phyloP scores from a whole-genome alignment of 306 rosid genomes.

The Vicia sativa region DNA sequence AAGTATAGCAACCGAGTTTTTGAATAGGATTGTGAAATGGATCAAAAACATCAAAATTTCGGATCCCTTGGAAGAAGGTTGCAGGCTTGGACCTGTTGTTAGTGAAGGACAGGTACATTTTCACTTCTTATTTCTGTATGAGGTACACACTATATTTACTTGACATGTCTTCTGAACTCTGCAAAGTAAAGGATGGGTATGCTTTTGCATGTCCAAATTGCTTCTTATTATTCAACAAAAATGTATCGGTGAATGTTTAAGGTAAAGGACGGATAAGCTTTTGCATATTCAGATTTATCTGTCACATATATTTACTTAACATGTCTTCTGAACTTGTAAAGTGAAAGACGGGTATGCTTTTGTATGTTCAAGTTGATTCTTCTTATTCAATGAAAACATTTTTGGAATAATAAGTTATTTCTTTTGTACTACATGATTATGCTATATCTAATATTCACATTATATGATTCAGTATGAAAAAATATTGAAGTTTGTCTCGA shows the following conservation, averaged over 20 bases:
- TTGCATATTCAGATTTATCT: constrained; percentile 28
- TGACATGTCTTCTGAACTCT: constrained; percentile 11
- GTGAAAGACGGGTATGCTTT: constrained; percentile 21
- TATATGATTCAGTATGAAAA: constrained; percentile 76
- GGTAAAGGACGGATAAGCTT: constrained; percentile 13
- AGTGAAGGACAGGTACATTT: constrained; percentile 78
- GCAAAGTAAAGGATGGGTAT: constrained; percentile 12
- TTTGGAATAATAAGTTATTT: constrained; percentile 7
- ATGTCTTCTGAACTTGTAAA: constrained; percentile 9
- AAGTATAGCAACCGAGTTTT: constrained; percentile 74
- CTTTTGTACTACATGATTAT: constrained; percentile 28
- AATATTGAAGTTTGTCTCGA: constrained; percentile 73
- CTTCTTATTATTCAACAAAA: constrained; percentile 27
- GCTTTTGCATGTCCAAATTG: constrained; percentile 33
- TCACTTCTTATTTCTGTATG: constrained; percentile 30
- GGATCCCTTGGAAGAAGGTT: constrained; percentile 97
- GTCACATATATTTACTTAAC: constrained; percentile 4
- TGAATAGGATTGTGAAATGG: constrained; percentile 83
- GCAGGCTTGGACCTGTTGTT: constrained; percentile 98
- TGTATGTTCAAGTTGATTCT: constrained; percentile 24
- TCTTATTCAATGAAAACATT: constrained; percentile 29
- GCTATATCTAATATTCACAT: constrained; percentile 44
- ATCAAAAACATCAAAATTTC: constrained; percentile 80
- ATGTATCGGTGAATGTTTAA: constrained; percentile 8
- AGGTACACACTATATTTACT: background rate